Conservation (phyloP, 345 rosid genomes). For the Sisymbrium irio region DNA sequence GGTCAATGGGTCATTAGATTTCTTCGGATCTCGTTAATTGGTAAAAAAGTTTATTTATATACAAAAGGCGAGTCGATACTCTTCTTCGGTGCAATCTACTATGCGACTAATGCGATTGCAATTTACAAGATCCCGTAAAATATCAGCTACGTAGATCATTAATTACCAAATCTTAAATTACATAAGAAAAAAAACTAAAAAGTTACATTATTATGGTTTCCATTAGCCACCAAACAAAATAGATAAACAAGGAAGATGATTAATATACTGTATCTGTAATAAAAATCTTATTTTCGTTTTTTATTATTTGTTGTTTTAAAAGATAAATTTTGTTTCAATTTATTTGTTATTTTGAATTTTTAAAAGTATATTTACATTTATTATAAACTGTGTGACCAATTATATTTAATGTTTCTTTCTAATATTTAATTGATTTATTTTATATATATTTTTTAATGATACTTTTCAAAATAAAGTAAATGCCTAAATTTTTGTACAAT, state of each 20-base stretch:
- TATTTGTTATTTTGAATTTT: too few species aligned
- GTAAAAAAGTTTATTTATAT: neutral
- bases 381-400: too few species aligned
- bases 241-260: neutral
- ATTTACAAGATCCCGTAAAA: slow-evolving; percentile 6
- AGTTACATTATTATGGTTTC: neutral
- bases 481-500: too few species aligned
- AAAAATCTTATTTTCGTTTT: too few species aligned
- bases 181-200: neutral
- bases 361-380: too few species aligned
- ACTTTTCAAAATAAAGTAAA: too few species aligned
- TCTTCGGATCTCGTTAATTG: slow-evolving; percentile 10
- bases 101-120: neutral
- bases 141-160: neutral
- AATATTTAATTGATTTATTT: too few species aligned
- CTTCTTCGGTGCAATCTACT: slow-evolving; percentile 8
- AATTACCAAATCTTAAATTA: neutral
- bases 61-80: neutral
- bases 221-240: neutral
- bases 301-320: too few species aligned
- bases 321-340: too few species aligned
- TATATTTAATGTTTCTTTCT: too few species aligned
- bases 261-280: too few species aligned
- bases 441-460: too few species aligned
- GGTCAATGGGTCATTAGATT: slow-evolving; percentile 6